A percentile compares a stretch with the other conserved stretches of the same genome.
Conservation (phyloP, 2,329 filamentous ascomycete species). For the Fusarium sp. region DNA sequence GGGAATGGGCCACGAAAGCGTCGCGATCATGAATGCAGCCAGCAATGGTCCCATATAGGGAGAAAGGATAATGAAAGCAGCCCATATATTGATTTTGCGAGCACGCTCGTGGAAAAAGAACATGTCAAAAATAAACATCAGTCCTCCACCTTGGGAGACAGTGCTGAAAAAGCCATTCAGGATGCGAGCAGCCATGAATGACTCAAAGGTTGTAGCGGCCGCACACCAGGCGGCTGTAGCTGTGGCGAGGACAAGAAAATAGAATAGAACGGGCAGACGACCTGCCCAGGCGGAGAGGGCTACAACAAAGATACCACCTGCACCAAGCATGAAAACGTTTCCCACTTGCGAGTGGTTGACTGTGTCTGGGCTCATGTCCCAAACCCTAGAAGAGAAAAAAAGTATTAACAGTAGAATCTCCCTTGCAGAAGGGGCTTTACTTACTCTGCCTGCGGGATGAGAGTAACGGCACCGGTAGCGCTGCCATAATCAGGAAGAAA, state of each 20-base stretch:
- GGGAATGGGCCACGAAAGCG: not conserved
- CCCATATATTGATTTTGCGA: not conserved
- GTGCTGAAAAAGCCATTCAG: not conserved
- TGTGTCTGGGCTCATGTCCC: not conserved
- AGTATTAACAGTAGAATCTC: fast-evolving
- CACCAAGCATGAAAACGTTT: not conserved
- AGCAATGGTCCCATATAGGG: not conserved
- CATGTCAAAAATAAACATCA: not conserved
- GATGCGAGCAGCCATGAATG: not conserved
- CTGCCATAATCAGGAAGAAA: not conserved
- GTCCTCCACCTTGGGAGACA: not conserved
- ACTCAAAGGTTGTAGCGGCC: not conserved
- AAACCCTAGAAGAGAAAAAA: not conserved
- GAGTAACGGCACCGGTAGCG: not conserved
- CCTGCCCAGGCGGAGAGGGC: not conserved
- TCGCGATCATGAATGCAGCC: not conserved
- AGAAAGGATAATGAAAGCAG: not conserved
- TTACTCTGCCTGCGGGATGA: not conserved
- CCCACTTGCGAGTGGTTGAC: not conserved
- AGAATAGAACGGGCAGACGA: not conserved
- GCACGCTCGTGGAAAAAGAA: not conserved
- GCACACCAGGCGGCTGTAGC: not conserved
- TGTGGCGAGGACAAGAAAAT: not conserved
- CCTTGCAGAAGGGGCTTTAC: fast-evolving
- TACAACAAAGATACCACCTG: not conserved